Conservation (phyloP, 495 filamentous ascomycete species). For the Evernia prunastri region DNA sequence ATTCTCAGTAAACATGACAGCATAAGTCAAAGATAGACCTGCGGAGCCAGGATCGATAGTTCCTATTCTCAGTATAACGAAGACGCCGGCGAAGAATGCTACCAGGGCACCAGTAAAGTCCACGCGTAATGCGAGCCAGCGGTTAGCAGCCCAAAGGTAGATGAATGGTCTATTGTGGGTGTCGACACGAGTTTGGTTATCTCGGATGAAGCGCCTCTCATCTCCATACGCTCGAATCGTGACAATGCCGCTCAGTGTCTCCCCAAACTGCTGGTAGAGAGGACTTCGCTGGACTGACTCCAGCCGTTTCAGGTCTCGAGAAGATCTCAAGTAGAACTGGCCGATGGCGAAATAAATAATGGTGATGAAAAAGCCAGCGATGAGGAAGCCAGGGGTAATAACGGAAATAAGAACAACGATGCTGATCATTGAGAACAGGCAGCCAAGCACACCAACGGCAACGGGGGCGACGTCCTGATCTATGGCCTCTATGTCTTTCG, state of each 20-base stretch:
- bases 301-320: conserved; percentile 85
- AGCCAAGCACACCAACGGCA: conserved; percentile 69
- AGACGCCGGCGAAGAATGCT: conserved; percentile 88
- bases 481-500: conserved; percentile 90
- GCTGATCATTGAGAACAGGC: conserved; percentile 69
- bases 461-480: conserved; percentile 95
- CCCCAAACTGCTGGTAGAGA: conserved; percentile 96
- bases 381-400: conserved; percentile 88
- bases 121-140: conserved; percentile 92
- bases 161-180: conserved; percentile 90
- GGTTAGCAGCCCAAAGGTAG: conserved; percentile 93
- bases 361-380: conserved; percentile 81
- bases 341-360: conserved; percentile 76
- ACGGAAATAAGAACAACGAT: conserved; percentile 86
- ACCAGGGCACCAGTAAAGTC: conserved; percentile 89
- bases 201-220: conserved; percentile 84
- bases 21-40: conserved; percentile 94
- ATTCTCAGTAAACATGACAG: conserved; percentile 95
- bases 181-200: conserved; percentile 87
- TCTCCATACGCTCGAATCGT: conserved; percentile 97
- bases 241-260: conserved; percentile 91
- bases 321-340: conserved; percentile 82
- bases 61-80: conserved; percentile 78
- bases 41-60: conserved; percentile 88
- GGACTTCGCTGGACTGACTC: conserved; percentile 94